Evolutionary conservation across 2,329 filamentous ascomycete species (phyloP).

Genomic region (Diaporthe sp.): DNA sequence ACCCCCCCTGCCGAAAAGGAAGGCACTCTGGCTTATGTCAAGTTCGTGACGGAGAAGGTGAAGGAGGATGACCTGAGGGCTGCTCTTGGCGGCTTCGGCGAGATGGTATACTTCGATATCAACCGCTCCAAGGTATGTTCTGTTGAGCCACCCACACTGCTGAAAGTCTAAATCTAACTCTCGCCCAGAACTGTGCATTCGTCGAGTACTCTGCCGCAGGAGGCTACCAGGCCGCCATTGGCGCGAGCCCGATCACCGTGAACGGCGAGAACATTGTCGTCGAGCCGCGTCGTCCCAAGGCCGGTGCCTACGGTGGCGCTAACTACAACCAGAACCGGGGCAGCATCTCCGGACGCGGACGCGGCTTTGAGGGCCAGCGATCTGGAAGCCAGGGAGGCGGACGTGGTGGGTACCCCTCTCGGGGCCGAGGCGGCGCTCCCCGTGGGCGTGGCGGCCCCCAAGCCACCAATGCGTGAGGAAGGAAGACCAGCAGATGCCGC

Average conservation of each 20-base stretch:
- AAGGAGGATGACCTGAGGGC: slow-evolving; percentile 77
- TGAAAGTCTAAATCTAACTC: slow-evolving; percentile 43
- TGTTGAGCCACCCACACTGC: neutral
- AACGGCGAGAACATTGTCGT: slow-evolving; percentile 87
- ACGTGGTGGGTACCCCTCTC: slow-evolving; percentile 77
- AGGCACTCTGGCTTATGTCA: slow-evolving; percentile 88
- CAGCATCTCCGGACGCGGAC: slow-evolving; percentile 72
- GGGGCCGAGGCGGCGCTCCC: slow-evolving; percentile 71
- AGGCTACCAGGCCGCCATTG: slow-evolving; percentile 85
- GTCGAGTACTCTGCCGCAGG: slow-evolving; percentile 89
- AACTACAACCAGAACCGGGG: slow-evolving; percentile 75
- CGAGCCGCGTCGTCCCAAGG: slow-evolving; percentile 88
- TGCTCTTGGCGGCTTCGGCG: slow-evolving; percentile 79
- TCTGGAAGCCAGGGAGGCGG: slow-evolving; percentile 71
- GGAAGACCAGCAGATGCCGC: slow-evolving; percentile 23
- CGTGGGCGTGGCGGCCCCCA: slow-evolving; percentile 73
- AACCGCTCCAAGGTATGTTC: slow-evolving; percentile 83
- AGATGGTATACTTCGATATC: slow-evolving; percentile 81
- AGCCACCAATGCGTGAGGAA: slow-evolving; percentile 63
- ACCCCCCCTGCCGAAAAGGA: slow-evolving; percentile 76
- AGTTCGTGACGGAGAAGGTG: slow-evolving; percentile 94
- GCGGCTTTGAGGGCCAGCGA: slow-evolving; percentile 74
- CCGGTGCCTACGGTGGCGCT: slow-evolving; percentile 77
- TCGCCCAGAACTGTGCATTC: slow-evolving; percentile 89
- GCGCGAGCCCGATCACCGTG: slow-evolving; percentile 87